Conservation (phyloP, 345 rosid species). For the Nasturtium officinale region DNA sequence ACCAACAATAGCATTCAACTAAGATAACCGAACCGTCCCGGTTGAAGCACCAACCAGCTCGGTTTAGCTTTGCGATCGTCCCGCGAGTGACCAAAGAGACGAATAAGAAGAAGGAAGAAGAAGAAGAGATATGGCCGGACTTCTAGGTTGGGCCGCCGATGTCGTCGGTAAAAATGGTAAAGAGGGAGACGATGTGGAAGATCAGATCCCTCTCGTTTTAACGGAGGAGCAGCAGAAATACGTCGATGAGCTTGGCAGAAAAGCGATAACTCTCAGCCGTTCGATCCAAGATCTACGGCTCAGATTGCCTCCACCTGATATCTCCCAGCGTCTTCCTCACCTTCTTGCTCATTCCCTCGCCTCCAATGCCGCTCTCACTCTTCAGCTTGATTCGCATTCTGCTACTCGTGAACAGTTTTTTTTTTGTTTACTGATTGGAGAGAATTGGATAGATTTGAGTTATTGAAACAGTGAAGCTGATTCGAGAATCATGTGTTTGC, state of each 20-base stretch:
- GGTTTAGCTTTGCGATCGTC: constrained; percentile 31
- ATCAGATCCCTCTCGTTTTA: constrained; percentile 55
- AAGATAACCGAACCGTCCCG: background rate
- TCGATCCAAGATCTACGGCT: constrained; percentile 84
- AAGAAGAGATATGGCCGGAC: constrained; percentile 63
- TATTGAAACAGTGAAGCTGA: background rate
- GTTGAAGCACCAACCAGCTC: constrained; percentile 25
- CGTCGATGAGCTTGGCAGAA: constrained; percentile 67
- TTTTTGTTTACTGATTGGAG: background rate
- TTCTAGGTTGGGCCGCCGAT: constrained; percentile 95
- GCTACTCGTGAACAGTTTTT: constrained; percentile 86
- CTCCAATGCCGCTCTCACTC: constrained; percentile 86
- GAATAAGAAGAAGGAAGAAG: background rate
- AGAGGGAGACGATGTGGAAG: constrained; percentile 43
- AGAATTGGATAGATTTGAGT: constrained; percentile 12
- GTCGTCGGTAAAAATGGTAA: constrained; percentile 75
- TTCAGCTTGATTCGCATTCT: constrained; percentile 90
- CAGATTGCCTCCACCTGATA: constrained; percentile 82
- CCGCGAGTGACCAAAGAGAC: background rate
- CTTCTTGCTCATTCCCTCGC: constrained; percentile 93
- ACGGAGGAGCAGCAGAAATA: constrained; percentile 70
- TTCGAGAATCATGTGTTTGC: background rate
- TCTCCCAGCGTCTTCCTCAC: constrained; percentile 89
- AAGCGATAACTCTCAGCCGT: constrained; percentile 73
- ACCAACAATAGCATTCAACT: background rate